Evolutionary conservation across 225 moss, liverwort and hornwort species (phyloP).

Genomic region (Pleurozium schreberi): DNA sequence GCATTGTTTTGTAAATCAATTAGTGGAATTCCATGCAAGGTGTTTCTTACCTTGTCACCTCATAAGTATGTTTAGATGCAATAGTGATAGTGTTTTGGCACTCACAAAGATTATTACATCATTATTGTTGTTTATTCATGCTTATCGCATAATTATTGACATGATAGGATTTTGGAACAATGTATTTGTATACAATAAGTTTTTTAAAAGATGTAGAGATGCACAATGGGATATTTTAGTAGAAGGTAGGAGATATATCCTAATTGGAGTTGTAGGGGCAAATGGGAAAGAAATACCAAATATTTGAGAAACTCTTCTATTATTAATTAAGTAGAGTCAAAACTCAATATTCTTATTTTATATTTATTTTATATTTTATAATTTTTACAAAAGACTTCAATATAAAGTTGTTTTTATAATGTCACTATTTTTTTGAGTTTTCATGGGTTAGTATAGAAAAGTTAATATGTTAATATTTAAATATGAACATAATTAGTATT

Average conservation of each 20-base stretch:
- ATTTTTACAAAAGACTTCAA: not conserved
- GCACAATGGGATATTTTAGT: not conserved
- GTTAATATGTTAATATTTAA: not conserved
- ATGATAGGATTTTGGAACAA: not conserved
- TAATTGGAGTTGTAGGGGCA: not conserved
- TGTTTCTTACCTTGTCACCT: no score
- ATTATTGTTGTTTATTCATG: no score
- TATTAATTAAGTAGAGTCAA: not conserved
- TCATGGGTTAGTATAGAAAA: not conserved
- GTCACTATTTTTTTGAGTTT: not conserved
- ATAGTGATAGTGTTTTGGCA: no score
- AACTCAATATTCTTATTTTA: not conserved
- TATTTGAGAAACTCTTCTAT: not conserved
- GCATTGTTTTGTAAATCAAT: no score
- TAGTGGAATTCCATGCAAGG: no score
- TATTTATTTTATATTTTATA: not conserved
- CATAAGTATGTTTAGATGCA: no score
- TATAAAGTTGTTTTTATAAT: not conserved
- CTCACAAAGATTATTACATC: no score
- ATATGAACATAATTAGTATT: not conserved
- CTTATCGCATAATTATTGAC: no score
- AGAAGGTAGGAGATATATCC: fast-evolving
- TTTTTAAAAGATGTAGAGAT: not conserved
- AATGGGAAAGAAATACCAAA: not conserved
- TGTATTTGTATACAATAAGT: not conserved